phyloP scores from a whole-genome alignment of 2,329 filamentous ascomycete genomes.

The Penicillium sp. region DNA sequence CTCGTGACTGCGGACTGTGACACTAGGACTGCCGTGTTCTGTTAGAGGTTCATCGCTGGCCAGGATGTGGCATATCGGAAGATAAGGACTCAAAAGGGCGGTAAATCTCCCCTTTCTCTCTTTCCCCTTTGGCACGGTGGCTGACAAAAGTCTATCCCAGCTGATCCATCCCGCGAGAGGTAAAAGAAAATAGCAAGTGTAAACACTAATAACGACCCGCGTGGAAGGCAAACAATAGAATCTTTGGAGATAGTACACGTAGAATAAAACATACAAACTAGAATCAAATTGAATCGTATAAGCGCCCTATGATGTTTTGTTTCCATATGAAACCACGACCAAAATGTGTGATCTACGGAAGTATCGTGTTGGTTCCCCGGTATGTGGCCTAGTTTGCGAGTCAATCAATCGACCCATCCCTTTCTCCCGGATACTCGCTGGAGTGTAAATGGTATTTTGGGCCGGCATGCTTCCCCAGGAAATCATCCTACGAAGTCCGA shows the following conservation, averaged over 20 bases:
- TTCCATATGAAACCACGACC: not conserved
- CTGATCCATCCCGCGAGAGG: conserved; percentile 8
- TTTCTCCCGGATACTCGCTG: conserved; percentile 27
- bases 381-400: conserved; percentile 25
- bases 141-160: conserved; percentile 8
- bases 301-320: not conserved
- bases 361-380: conserved; percentile 28
- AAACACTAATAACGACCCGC: not conserved
- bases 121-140: not conserved
- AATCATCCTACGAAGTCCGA: not conserved
- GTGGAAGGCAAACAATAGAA: not conserved
- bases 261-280: not conserved
- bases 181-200: not conserved
- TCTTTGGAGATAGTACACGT: not conserved
- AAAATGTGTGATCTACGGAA: conserved; percentile 24
- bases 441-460: conserved; percentile 1
- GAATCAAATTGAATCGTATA: not conserved
- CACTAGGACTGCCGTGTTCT: conserved; percentile 20
- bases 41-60: conserved; percentile 8
- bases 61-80: conserved; percentile 22
- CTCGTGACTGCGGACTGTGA: conserved; percentile 27
- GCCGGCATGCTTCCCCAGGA: conserved; percentile 1
- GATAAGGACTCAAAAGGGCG: conserved; percentile 20
- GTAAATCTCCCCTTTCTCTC: conserved; percentile 9
- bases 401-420: conserved; percentile 20